Evolutionary conservation across 768 basidiomycete genomes (phyloP).

Genomic region (Amanita molliuscula): DNA sequence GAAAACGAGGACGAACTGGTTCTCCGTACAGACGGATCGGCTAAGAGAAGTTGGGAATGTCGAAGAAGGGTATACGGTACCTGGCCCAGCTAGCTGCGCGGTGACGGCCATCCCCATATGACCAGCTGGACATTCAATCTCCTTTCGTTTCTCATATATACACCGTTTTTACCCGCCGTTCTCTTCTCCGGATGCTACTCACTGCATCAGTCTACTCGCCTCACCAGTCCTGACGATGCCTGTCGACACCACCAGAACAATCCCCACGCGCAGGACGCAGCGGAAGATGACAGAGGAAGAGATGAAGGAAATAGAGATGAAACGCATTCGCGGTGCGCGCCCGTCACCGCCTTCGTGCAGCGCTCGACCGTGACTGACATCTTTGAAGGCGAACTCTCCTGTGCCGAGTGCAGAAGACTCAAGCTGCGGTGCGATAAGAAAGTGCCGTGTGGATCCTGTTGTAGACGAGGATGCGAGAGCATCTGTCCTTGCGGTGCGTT

Average conservation of each 20-base stretch:
- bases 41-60: background rate
- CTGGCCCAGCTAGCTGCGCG: background rate
- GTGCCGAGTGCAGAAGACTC: slow-evolving; percentile 40
- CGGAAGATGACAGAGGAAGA: slow-evolving; percentile 40
- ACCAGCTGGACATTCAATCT: background rate
- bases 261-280: slow-evolving; percentile 27
- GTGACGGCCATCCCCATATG: background rate
- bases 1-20: background rate
- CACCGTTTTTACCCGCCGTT: background rate
- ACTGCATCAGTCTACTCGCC: background rate
- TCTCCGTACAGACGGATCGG: background rate
- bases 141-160: background rate
- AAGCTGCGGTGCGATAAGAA: slow-evolving; percentile 45
- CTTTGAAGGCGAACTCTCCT: slow-evolving; percentile 36
- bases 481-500: slow-evolving; percentile 50
- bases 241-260: slow-evolving; percentile 28
- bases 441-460: slow-evolving; percentile 40
- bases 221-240: slow-evolving; percentile 22
- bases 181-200: background rate
- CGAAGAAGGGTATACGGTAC: slow-evolving; percentile 1
- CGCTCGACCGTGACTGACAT: background rate
- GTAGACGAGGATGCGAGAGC: slow-evolving; percentile 49
- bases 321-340: slow-evolving; percentile 32
- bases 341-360: background rate
- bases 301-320: slow-evolving; percentile 40